phyloP scores from a whole-genome alignment of 1,139 yeast species.

The Hansenula lynferdii region DNA sequence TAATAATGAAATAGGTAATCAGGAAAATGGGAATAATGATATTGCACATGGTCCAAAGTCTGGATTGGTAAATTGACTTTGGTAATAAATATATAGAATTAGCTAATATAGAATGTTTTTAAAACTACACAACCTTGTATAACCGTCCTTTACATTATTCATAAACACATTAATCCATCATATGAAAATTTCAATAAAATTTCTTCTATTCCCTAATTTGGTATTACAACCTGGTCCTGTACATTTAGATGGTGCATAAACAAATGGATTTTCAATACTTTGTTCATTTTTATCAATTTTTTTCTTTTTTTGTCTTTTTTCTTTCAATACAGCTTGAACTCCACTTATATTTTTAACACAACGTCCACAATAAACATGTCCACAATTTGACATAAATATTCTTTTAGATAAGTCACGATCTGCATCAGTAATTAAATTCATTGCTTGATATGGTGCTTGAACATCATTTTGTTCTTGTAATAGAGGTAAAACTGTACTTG shows the following conservation, averaged over 20 bases:
- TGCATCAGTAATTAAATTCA: conserved; percentile 40
- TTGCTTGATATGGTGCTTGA: conserved; percentile 64
- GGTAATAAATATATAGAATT: no score
- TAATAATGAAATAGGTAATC: background rate
- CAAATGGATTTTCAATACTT: conserved; percentile 39
- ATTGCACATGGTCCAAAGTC: no score
- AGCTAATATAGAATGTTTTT: no score
- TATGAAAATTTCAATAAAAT: conserved; percentile 24
- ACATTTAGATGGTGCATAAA: conserved; percentile 48
- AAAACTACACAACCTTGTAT: no score
- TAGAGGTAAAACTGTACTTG: conserved; percentile 22
- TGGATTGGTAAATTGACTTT: no score
- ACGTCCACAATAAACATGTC: conserved; percentile 84
- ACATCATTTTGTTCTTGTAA: conserved; percentile 30
- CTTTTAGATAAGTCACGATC: conserved; percentile 65
- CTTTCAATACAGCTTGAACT: conserved; percentile 22
- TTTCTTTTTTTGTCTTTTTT: conserved; percentile 5
- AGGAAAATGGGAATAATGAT: background rate
- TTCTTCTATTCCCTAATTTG: conserved; percentile 26
- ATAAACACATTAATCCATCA: background rate
- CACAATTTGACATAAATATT: conserved; percentile 67
- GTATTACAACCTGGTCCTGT: conserved; percentile 36
- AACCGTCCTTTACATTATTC: no score
- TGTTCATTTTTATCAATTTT: conserved; percentile 13
- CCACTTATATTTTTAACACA: conserved; percentile 62